A percentile compares a stretch with the other conserved stretches of the same genome.
phyloP scores from a whole-genome alignment of 805 yeast genomes.

The Priceomyces fermenticarens region DNA sequence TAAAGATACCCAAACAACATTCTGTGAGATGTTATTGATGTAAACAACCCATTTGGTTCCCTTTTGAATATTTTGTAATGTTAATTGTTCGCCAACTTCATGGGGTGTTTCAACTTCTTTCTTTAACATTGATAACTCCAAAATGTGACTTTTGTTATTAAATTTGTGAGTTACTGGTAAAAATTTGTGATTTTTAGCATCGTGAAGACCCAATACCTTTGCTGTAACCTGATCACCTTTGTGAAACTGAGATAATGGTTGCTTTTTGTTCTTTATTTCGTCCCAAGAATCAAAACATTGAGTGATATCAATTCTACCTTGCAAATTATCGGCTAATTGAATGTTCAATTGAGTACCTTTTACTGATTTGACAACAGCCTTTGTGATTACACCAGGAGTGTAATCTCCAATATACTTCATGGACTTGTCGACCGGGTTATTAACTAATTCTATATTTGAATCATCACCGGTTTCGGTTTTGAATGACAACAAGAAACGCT shows the following conservation, averaged over 20 bases:
- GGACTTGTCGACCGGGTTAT: slow-evolving; percentile 60
- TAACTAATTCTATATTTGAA: slow-evolving; percentile 26
- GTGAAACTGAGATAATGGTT: slow-evolving; percentile 59
- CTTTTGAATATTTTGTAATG: slow-evolving; percentile 41
- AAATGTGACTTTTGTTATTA: slow-evolving; percentile 50
- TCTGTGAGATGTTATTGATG: slow-evolving; percentile 61
- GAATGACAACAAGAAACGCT: slow-evolving; percentile 68
- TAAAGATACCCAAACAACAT: slow-evolving; percentile 64
- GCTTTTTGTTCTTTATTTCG: slow-evolving; percentile 54
- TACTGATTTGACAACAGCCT: slow-evolving; percentile 57
- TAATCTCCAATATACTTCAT: slow-evolving; percentile 50
- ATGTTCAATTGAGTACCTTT: slow-evolving; percentile 75
- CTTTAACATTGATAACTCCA: slow-evolving; percentile 62
- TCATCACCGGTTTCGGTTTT: slow-evolving; percentile 27
- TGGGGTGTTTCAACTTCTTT: slow-evolving; percentile 30
- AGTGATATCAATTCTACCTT: slow-evolving; percentile 76
- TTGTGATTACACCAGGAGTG: slow-evolving; percentile 57
- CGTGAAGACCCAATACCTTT: slow-evolving; percentile 74
- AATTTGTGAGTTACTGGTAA: slow-evolving; percentile 59
- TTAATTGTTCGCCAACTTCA: slow-evolving; percentile 23
- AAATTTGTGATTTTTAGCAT: slow-evolving; percentile 64
- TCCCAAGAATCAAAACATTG: slow-evolving; percentile 56
- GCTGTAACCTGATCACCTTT: slow-evolving; percentile 59
- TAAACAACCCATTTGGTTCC: slow-evolving; percentile 57
- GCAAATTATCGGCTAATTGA: slow-evolving; percentile 69